phyloP scores from a whole-genome alignment of 306 rosid species.

The Lagenaria siceraria region DNA sequence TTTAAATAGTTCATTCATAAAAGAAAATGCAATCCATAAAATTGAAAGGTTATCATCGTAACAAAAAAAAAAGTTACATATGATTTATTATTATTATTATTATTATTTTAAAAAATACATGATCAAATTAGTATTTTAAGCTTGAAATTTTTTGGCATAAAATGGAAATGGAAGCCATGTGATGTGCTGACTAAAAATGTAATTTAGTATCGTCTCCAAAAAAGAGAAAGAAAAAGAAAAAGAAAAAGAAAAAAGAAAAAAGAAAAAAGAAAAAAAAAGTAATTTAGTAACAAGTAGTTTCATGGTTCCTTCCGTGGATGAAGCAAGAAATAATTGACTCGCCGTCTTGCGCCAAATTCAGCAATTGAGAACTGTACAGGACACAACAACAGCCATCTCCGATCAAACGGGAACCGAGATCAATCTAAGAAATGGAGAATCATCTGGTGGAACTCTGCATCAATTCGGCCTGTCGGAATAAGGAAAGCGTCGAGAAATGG shows the following conservation, averaged over 20 bases:
- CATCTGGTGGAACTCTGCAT: constrained; percentile 39
- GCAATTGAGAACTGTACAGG: background rate
- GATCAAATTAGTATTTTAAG: too few species aligned
- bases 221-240: too few species aligned
- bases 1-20: too few species aligned
- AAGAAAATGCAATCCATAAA: too few species aligned
- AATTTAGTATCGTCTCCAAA: too few species aligned
- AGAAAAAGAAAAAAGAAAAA: too few species aligned
- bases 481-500: constrained; percentile 48
- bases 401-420: background rate
- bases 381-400: background rate
- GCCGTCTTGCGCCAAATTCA: background rate
- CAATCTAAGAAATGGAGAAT: constrained; percentile 16
- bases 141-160: too few species aligned
- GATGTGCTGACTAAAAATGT: background rate
- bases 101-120: too few species aligned
- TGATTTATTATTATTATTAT: too few species aligned
- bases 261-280: too few species aligned
- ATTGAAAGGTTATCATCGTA: too few species aligned
- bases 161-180: background rate
- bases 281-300: background rate
- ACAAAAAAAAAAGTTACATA: too few species aligned
- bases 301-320: background rate
- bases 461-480: constrained; percentile 37
- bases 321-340: background rate